phyloP scores from a whole-genome alignment of 2,329 filamentous ascomycete species.

The Colletotrichum musae region DNA sequence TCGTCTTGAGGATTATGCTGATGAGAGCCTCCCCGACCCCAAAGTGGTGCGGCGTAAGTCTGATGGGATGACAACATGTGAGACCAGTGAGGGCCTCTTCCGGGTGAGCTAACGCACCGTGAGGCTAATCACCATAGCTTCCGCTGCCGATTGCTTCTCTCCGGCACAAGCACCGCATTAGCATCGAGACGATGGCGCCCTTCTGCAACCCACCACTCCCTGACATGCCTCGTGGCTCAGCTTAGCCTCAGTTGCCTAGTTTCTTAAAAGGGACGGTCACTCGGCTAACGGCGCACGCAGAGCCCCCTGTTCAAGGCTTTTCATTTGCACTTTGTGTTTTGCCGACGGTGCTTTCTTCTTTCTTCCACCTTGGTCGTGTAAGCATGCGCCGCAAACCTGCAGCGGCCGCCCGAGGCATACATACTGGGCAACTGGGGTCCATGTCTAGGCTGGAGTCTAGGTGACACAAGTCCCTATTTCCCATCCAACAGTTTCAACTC shows the following conservation, averaged over 20 bases:
- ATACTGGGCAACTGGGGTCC: neutral
- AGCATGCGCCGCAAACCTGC: constrained; percentile 22
- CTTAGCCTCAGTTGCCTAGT: neutral
- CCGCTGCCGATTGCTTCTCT: neutral
- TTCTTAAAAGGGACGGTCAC: constrained; percentile 1
- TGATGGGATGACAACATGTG: constrained; percentile 18
- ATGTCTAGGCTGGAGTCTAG: neutral
- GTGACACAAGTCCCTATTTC: neutral
- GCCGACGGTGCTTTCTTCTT: constrained; percentile 3
- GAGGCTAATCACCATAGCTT: constrained; percentile 7
- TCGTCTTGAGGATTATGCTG: constrained; percentile 1
- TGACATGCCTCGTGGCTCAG: constrained; percentile 10
- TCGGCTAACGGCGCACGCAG: constrained; percentile 11
- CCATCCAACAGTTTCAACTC: neutral
- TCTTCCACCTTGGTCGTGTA: neutral
- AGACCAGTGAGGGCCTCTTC: neutral
- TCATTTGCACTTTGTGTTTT: neutral
- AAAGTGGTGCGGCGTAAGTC: constrained; percentile 10
- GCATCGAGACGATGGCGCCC: neutral
- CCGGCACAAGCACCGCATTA: constrained; percentile 1
- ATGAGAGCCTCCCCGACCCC: constrained; percentile 7
- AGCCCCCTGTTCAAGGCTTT: neutral
- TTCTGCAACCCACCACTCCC: neutral
- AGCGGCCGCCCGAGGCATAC: constrained; percentile 14
- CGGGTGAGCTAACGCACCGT: neutral